A percentile compares a stretch with the other conserved stretches of the same genome.
These are phyloP conservation scores for Ceratobasidium papillatum DNA, from an alignment of 1,284 basidiomycete species.

Conservation along the genomic window DNA sequence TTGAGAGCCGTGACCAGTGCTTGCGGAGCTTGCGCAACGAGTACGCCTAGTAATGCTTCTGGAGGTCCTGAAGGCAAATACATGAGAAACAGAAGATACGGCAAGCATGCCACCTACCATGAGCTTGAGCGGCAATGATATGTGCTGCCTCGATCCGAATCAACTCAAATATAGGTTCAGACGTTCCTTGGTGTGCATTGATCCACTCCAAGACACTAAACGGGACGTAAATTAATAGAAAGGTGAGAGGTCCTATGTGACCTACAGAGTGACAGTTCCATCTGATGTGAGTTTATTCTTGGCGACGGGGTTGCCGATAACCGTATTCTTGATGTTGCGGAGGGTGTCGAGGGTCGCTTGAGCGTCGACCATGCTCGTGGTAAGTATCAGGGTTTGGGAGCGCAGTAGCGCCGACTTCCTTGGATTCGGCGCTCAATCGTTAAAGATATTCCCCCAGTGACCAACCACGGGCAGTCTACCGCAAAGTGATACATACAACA, in stretches of 20 bases:
- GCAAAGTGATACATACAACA: too few species aligned
- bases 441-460: too few species aligned
- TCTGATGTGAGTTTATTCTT: conserved; percentile 26
- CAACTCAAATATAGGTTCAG: conserved; percentile 22
- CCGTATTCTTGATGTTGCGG: conserved; percentile 23
- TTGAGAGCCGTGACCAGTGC: conserved; percentile 22
- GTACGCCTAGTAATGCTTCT: conserved; percentile 6
- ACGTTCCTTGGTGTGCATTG: conserved; percentile 4
- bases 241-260: neutral
- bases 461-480: too few species aligned
- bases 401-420: neutral
- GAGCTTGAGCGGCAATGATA: conserved; percentile 33
- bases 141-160: conserved; percentile 34
- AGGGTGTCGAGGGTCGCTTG: conserved; percentile 31
- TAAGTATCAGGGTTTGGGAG: neutral
- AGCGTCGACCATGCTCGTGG: conserved; percentile 36
- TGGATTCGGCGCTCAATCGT: neutral
- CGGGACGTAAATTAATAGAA: neutral
- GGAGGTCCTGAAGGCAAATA: conserved; percentile 1
- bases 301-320: conserved; percentile 23
- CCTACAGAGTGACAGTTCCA: conserved; percentile 24
- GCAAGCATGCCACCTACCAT: neutral
- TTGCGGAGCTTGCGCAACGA: conserved; percentile 28
- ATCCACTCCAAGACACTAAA: conserved; percentile 29
- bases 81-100: neutral